These are phyloP conservation scores for Hymenoscyphus albidus DNA, from an alignment of 2,329 filamentous ascomycete genomes.

Conservation along the genomic window DNA sequence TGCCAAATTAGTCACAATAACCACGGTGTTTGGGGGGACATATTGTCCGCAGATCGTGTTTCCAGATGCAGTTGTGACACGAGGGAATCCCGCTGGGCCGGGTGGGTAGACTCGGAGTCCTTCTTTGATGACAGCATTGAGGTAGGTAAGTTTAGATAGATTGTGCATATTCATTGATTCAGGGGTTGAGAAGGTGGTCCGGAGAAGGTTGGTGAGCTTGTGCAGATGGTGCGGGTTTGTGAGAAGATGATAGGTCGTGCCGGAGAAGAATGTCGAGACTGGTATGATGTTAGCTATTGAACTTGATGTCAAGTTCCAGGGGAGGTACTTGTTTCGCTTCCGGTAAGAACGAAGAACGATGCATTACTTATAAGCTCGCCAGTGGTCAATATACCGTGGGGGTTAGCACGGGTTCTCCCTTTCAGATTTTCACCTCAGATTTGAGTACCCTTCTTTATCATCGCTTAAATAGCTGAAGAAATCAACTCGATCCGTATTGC, in stretches of 20 bases:
- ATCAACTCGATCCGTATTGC: slow-evolving; percentile 23
- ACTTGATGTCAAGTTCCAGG: not conserved
- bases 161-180: slow-evolving; percentile 3
- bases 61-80: slow-evolving; percentile 2
- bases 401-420: not conserved
- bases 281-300: not conserved
- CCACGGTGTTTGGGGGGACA: not conserved
- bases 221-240: slow-evolving; percentile 1
- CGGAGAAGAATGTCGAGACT: not conserved
- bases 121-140: slow-evolving; percentile 38
- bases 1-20: not conserved
- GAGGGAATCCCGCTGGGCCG: slow-evolving; percentile 4
- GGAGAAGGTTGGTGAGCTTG: slow-evolving; percentile 9
- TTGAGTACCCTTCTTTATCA: slow-evolving; percentile 8
- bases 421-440: not conserved
- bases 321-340: slow-evolving; percentile 33
- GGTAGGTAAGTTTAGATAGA: slow-evolving; percentile 14
- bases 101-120: slow-evolving; percentile 10
- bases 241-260: slow-evolving; percentile 1
- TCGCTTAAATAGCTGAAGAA: slow-evolving; percentile 32
- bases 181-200: slow-evolving; percentile 5
- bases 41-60: slow-evolving; percentile 4
- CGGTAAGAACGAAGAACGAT: slow-evolving; percentile 19
- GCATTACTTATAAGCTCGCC: slow-evolving; percentile 14
- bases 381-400: slow-evolving; percentile 1